Evolutionary conservation across 257 asterid genomes (phyloP), one percentile per base, ranked within the genome.

Genomic region (Parsonsia alboflavescens): DNA sequence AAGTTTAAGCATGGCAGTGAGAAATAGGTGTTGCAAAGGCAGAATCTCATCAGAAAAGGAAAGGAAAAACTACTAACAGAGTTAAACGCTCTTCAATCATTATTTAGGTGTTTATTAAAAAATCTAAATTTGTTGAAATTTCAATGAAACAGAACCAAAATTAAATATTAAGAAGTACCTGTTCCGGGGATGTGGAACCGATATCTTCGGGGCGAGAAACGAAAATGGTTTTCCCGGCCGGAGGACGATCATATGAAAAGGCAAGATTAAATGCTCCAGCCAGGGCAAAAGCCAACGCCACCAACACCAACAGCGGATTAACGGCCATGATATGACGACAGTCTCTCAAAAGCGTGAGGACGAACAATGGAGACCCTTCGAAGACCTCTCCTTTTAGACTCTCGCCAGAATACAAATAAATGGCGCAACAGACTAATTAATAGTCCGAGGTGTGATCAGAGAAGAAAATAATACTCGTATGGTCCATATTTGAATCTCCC

Each of bases 131-230:
- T 7, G 5, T n/a, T 17, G 16, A 58, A 7, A 12, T 22, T 58
- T 58, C 36, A 58, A 24, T 24, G 36, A 24, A 58, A 58, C 16
- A 24, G 16, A 24, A 58, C 7, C 36, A 58, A 33, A 33, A 33
- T 33, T 33, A 33, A 33, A 1, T 33, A 33, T 33, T 33, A 33
- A 33, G 22, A n/a, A 11, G 59, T 45, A 85, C 89, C 87, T 85
- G 89, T 78, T 85, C 87, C 9, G 89, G 89, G 61, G 86, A 80
- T 44, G 75, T 48, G 10, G 85, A 64, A 66, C 69, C 59, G 26
- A 44, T 79, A 69, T 71, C 71, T 19, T 48, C 12, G 46, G 80
- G 44, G 65, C 59, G 79, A 6, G 85, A 61, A 56, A 74, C 45
- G 64, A 69, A 78, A 17, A 62, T 16, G 57, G 80, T 41, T 36